A percentile compares a stretch with the other conserved stretches of the same genome.
phyloP scores from a whole-genome alignment of 208 protist genomes.

The Novymonas esmeraldas region DNA sequence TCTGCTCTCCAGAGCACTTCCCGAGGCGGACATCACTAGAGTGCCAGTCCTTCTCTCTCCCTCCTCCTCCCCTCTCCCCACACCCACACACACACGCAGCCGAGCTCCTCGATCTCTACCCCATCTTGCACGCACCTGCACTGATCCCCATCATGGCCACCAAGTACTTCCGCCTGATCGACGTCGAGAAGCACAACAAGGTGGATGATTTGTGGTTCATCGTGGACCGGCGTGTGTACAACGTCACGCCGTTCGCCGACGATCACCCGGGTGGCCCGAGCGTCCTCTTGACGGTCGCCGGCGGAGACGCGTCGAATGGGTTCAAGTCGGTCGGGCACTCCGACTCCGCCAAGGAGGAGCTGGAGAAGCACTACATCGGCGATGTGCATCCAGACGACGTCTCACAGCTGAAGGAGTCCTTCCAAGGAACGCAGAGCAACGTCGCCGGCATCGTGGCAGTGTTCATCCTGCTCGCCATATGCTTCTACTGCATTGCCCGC shows the following conservation, averaged over 20 bases:
- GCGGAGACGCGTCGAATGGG: slow-evolving; percentile 73
- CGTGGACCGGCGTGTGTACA: slow-evolving; percentile 80
- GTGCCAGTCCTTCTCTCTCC: too few relatives aligned
- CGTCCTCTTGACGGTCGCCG: slow-evolving; percentile 71
- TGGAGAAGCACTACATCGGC: slow-evolving; percentile 82
- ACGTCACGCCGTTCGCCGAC: slow-evolving; percentile 80
- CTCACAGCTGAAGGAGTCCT: slow-evolving; percentile 25
- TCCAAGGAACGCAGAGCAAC: slow-evolving; percentile 30
- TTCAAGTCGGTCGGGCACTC: slow-evolving; percentile 87
- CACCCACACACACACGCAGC: background rate
- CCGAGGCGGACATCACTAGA: too few relatives aligned
- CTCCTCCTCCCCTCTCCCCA: too few relatives aligned
- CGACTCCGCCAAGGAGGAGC: slow-evolving; percentile 56
- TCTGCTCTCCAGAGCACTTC: too few relatives aligned
- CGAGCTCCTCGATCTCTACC: background rate
- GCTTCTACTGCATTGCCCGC: slow-evolving; percentile 39
- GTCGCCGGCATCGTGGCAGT: slow-evolving; percentile 31
- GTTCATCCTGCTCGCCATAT: slow-evolving; percentile 34
- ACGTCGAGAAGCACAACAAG: slow-evolving; percentile 68
- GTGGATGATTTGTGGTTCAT: slow-evolving; percentile 80
- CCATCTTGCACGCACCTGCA: too few relatives aligned
- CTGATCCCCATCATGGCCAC: slow-evolving; percentile 13
- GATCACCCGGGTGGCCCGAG: slow-evolving; percentile 84
- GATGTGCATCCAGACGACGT: slow-evolving; percentile 58
- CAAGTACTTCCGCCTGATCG: slow-evolving; percentile 43